Percentiles rank a stretch among this genome's conserved stretches.
Evolutionary conservation across 164 flowering plant genomes (phyloP).

Genomic region (Litsea cubeba): DNA sequence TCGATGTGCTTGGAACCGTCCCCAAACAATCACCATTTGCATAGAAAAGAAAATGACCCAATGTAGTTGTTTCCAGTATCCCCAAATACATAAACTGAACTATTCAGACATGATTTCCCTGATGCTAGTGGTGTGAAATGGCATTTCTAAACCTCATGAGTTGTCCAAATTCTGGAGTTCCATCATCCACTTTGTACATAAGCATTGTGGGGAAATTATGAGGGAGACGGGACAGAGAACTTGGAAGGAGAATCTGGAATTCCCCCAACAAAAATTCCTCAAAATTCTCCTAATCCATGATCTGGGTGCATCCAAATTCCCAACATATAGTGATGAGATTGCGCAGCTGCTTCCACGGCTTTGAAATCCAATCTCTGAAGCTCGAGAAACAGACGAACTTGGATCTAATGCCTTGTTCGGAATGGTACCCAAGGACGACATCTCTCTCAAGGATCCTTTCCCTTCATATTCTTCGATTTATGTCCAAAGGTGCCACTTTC

Average conservation of each 20-base stretch:
- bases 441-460: too few relatives aligned
- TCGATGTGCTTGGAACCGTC: too few relatives aligned
- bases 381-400: slow-evolving; percentile 18
- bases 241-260: neutral
- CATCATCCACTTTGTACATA: neutral
- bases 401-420: neutral
- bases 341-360: slow-evolving; percentile 5
- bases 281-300: neutral
- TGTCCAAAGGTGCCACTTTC: too few relatives aligned
- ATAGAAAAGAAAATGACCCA: too few relatives aligned
- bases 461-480: too few relatives aligned
- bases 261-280: neutral
- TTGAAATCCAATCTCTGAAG: slow-evolving; percentile 15
- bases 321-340: slow-evolving; percentile 29
- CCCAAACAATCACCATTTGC: too few relatives aligned
- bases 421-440: neutral
- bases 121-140: too few relatives aligned
- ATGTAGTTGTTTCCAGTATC: too few relatives aligned
- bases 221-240: neutral
- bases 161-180: too few relatives aligned
- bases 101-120: too few relatives aligned
- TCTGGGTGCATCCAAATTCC: slow-evolving; percentile 21
- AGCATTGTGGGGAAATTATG: neutral
- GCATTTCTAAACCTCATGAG: too few relatives aligned
- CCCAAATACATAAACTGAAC: too few relatives aligned